Evolutionary conservation across 352 stramenopile species (phyloP).

Genomic region (Albugo laibachii): DNA sequence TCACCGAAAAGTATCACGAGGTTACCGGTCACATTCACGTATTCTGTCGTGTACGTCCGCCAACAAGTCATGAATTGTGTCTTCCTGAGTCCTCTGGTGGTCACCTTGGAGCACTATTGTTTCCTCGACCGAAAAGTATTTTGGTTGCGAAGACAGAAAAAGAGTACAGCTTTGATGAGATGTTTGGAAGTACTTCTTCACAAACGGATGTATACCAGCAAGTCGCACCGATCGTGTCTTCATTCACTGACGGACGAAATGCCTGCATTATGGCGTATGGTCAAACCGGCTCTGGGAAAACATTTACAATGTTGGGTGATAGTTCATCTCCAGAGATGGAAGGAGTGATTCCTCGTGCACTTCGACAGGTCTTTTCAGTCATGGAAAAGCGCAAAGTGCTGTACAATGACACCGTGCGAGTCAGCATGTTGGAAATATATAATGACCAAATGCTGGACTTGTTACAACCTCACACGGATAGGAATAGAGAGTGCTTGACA

Average conservation of each 20-base stretch:
- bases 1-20: slow-evolving; percentile 82
- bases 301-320: slow-evolving; percentile 90
- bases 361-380: slow-evolving; percentile 88
- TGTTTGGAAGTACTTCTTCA: slow-evolving; percentile 85
- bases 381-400: slow-evolving; percentile 48
- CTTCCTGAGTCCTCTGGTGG: slow-evolving; percentile 4
- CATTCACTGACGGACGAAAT: slow-evolving; percentile 95
- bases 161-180: slow-evolving; percentile 93
- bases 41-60: slow-evolving; percentile 77
- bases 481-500: slow-evolving; percentile 13
- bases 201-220: slow-evolving; percentile 90
- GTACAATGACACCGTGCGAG: slow-evolving; percentile 37
- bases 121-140: slow-evolving; percentile 79
- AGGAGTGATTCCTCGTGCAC: slow-evolving; percentile 91
- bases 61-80: no score
- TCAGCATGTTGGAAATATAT: slow-evolving; percentile 97
- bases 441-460: slow-evolving; percentile 87
- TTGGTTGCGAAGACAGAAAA: slow-evolving; percentile 79
- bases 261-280: slow-evolving; percentile 98
- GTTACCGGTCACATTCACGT: slow-evolving; percentile 87
- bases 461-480: slow-evolving; percentile 27
- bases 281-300: slow-evolving; percentile 93
- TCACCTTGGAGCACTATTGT: slow-evolving; percentile 19
- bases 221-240: slow-evolving; percentile 88
- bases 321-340: slow-evolving; percentile 26